Conservation (phyloP, 257 asterid genomes). For the Nicotiana sylvestris region DNA sequence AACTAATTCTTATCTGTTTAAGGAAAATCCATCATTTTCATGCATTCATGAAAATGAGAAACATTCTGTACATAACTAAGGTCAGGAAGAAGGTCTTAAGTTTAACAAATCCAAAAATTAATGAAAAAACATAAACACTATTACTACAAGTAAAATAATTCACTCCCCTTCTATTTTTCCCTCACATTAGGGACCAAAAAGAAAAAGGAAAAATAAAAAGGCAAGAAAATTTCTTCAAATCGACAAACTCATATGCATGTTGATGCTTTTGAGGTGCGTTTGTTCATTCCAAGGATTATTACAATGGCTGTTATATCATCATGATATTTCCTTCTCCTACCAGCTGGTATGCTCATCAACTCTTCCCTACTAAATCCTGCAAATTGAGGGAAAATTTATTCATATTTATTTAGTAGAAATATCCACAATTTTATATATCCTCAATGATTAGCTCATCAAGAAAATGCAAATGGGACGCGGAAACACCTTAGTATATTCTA, state of each 20-base stretch:
- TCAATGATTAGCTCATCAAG: neutral
- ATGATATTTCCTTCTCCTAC: constrained; percentile 83
- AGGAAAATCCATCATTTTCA: neutral
- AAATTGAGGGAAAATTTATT: neutral
- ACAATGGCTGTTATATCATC: constrained; percentile 93
- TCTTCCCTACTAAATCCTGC: constrained; percentile 87
- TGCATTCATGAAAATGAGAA: neutral
- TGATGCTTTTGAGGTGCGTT: constrained; percentile 90
- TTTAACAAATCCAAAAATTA: neutral
- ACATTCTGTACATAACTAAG: neutral
- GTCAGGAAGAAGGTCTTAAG: neutral
- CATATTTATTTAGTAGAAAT: neutral
- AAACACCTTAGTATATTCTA: neutral
- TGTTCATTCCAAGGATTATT: constrained; percentile 64
- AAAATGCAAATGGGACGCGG: neutral
- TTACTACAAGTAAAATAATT: neutral
- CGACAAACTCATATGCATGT: constrained; percentile 37
- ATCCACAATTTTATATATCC: neutral
- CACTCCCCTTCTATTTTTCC: neutral
- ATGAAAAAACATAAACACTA: constrained; percentile 1
- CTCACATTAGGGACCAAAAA: neutral
- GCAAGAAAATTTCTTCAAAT: neutral
- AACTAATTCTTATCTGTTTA: neutral
- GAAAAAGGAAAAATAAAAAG: neutral
- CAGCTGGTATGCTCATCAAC: constrained; percentile 88